These are phyloP conservation scores for Claviceps digitariae DNA, from an alignment of 2,329 filamentous ascomycete genomes.

Conservation along the genomic window DNA sequence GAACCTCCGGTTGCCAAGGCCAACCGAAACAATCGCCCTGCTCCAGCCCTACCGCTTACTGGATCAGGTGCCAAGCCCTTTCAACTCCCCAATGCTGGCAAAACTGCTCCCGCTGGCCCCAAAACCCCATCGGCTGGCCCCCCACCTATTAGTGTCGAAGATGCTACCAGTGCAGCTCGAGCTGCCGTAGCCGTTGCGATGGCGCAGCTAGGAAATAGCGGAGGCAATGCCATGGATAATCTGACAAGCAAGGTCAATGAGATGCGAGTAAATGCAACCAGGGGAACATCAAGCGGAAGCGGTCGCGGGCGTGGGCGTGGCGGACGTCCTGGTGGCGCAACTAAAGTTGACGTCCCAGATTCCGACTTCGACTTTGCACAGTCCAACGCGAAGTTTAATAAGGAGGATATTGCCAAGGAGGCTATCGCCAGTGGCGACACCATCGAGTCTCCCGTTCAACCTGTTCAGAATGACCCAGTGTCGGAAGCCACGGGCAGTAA, in stretches of 20 bases:
- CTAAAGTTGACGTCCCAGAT: conserved; percentile 76
- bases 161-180: conserved; percentile 61
- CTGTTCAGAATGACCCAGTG: conserved; percentile 23
- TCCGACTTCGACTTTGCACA: conserved; percentile 83
- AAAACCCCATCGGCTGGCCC: conserved; percentile 25
- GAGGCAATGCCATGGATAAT: conserved; percentile 49
- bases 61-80: conserved; percentile 29
- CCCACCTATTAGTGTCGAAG: conserved; percentile 32
- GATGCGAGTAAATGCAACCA: conserved; percentile 53
- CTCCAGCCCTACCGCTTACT: conserved; percentile 52
- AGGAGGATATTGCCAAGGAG: conserved; percentile 60
- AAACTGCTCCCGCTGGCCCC: conserved; percentile 17
- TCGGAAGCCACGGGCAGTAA: conserved; percentile 25
- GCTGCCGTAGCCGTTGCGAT: conserved; percentile 71
- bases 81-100: conserved; percentile 17
- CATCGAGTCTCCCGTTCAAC: conserved; percentile 34
- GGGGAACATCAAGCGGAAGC: conserved; percentile 35
- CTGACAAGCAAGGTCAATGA: conserved; percentile 62
- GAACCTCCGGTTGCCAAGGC: conserved; percentile 22
- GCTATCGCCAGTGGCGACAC: conserved; percentile 67
- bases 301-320: conserved; percentile 37
- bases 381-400: conserved; percentile 35
- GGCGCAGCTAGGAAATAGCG: conserved; percentile 47
- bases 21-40: conserved; percentile 33
- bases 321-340: conserved; percentile 26